Evolutionary conservation across 2,329 filamentous ascomycete species (phyloP).

Genomic region (Tolypocladium ophioglossoides): DNA sequence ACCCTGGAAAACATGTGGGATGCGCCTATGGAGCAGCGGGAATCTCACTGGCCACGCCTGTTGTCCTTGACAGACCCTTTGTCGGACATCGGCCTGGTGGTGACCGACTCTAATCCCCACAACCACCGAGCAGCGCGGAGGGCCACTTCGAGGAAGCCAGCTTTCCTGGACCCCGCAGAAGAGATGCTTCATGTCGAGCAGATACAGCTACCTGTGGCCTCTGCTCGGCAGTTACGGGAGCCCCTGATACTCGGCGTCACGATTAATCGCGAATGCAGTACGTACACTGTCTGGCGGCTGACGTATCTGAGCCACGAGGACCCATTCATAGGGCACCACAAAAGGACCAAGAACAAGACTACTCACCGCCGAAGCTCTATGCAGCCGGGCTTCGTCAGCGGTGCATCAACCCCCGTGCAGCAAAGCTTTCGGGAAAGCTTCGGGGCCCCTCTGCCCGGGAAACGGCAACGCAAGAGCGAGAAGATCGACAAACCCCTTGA

Average conservation of each 20-base stretch:
- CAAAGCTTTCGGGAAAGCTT: conserved; percentile 69
- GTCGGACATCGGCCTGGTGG: conserved; percentile 74
- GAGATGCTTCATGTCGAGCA: conserved; percentile 76
- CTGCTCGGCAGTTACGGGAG: conserved; percentile 25
- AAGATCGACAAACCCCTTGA: conserved; percentile 44
- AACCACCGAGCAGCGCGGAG: conserved; percentile 16
- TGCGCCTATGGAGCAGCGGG: conserved; percentile 36
- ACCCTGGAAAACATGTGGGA: conserved; percentile 51
- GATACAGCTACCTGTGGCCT: conserved; percentile 41
- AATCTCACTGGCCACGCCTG: conserved; percentile 59
- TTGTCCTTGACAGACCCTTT: conserved; percentile 81
- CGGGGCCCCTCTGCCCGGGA: conserved; percentile 45
- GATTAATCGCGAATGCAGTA: conserved; percentile 62
- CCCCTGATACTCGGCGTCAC: conserved; percentile 69
- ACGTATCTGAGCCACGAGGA: conserved; percentile 64
- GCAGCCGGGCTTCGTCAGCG: conserved; percentile 60
- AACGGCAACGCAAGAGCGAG: conserved; percentile 41
- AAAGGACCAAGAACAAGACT: conserved; percentile 33
- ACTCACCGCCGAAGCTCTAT: conserved; percentile 51
- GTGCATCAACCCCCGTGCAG: conserved; percentile 66
- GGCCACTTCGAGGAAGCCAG: conserved; percentile 28
- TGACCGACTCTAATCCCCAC: conserved; percentile 42
- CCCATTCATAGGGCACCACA: conserved; percentile 35
- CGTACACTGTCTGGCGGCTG: conserved; percentile 78
- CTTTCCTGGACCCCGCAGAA: conserved; percentile 63